phyloP scores from a whole-genome alignment of 495 filamentous ascomycete genomes.

The Aspergillus affinis region DNA sequence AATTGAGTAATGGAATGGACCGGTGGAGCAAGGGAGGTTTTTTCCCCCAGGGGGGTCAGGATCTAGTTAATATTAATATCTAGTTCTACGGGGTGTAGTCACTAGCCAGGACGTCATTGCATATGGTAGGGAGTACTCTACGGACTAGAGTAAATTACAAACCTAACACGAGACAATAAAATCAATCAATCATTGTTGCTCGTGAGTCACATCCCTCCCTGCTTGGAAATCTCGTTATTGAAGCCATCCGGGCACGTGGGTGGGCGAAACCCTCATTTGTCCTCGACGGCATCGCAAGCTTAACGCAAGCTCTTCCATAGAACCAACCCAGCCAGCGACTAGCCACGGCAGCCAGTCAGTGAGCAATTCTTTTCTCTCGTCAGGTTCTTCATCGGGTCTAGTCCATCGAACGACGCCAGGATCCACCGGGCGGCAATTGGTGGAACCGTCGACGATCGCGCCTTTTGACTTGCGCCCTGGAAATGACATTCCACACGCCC shows the following conservation, averaged over 20 bases:
- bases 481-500: background rate
- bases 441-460: background rate
- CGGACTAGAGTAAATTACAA: too few relatives aligned
- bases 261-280: background rate
- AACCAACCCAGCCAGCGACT: too few relatives aligned
- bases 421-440: background rate
- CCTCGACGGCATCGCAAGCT: background rate
- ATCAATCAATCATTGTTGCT: too few relatives aligned
- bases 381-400: background rate
- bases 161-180: too few relatives aligned
- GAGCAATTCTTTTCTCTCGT: background rate
- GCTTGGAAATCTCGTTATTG: background rate
- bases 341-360: too few relatives aligned
- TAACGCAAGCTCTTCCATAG: background rate
- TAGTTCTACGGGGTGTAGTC: background rate
- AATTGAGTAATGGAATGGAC: constrained; percentile 9
- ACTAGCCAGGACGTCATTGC: background rate
- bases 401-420: background rate
- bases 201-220: background rate
- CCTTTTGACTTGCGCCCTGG: background rate
- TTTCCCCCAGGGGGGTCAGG: background rate
- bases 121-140: too few relatives aligned
- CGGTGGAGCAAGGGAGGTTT: background rate
- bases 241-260: background rate
- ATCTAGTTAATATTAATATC: background rate